Conservation (phyloP, 495 filamentous ascomycete genomes). For the Hypoxylon lenormandii region DNA sequence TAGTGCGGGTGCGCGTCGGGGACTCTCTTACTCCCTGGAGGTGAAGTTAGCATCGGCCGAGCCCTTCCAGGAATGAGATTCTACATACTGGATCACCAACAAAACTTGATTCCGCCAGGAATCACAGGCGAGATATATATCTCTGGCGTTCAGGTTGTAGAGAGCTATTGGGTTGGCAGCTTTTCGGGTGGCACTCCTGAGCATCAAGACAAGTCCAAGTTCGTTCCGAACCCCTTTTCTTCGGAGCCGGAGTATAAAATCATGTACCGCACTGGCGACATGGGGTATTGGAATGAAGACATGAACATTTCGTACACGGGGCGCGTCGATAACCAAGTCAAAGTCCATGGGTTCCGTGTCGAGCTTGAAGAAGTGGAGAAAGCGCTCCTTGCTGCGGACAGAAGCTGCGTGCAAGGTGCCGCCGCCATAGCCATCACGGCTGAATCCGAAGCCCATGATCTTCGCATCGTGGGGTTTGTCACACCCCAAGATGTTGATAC, state of each 20-base stretch:
- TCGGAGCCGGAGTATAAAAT: constrained; percentile 10
- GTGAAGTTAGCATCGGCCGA: constrained; percentile 44
- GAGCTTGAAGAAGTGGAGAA: constrained; percentile 48
- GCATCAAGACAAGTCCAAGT: constrained; percentile 1
- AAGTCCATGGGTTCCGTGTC: constrained; percentile 48
- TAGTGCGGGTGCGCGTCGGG: constrained; percentile 10
- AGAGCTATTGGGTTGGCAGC: constrained; percentile 10
- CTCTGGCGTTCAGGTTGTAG: constrained; percentile 44
- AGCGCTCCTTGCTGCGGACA: constrained; percentile 13
- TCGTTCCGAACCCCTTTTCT: constrained; percentile 36
- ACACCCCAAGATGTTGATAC: constrained; percentile 37
- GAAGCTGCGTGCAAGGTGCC: constrained; percentile 10
- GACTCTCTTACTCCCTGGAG: constrained; percentile 20
- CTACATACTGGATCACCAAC: constrained; percentile 45
- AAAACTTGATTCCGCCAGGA: constrained; percentile 29
- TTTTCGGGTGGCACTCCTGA: constrained; percentile 34
- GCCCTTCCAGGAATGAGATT: constrained; percentile 40
- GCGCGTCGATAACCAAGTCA: constrained; percentile 49
- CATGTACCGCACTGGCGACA: constrained; percentile 52
- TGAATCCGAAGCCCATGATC: not conserved
- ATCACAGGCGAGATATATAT: constrained; percentile 49
- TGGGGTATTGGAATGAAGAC: constrained; percentile 42
- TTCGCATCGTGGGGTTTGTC: constrained; percentile 31
- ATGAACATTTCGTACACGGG: constrained; percentile 44
- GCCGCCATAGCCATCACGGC: constrained; percentile 26